Percentiles rank a stretch among this genome's conserved stretches.
Conservation (phyloP, 352 stramenopile genomes). For the Globisporangium paroecandrum region DNA sequence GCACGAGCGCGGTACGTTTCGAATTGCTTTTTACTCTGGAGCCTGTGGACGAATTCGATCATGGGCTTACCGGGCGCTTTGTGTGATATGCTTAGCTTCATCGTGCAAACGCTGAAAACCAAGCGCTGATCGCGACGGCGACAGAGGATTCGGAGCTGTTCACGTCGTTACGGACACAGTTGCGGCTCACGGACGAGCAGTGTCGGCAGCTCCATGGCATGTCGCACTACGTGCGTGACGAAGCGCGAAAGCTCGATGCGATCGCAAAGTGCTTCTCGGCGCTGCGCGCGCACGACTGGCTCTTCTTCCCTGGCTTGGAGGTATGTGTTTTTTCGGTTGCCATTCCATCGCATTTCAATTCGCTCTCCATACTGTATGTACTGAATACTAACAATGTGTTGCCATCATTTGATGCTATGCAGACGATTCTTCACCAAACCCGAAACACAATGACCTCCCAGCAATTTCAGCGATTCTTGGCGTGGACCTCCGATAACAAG, state of each 20-base stretch:
- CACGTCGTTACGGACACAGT: constrained; percentile 39
- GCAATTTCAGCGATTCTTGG: constrained; percentile 83
- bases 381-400: background rate
- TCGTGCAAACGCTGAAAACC: constrained; percentile 78
- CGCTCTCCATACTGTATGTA: background rate
- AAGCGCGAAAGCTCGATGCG: constrained; percentile 70
- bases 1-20: constrained; percentile 56
- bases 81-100: constrained; percentile 47
- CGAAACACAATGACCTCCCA: constrained; percentile 74
- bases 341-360: background rate
- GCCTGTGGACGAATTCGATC: background rate
- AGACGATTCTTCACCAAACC: constrained; percentile 74
- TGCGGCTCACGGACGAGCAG: constrained; percentile 71
- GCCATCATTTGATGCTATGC: background rate
- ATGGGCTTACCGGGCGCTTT: background rate
- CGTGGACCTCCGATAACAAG: constrained; percentile 73
- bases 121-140: constrained; percentile 63
- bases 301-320: constrained; percentile 83
- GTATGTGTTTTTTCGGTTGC: constrained; percentile 23
- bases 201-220: constrained; percentile 54
- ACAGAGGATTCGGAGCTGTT: constrained; percentile 65
- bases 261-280: constrained; percentile 87
- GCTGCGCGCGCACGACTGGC: constrained; percentile 78
- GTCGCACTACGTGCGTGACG: constrained; percentile 44
- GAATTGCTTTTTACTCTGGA: background rate